Evolutionary conservation across 805 yeast species (phyloP).

Genomic region (Pichia membranifaciens): DNA sequence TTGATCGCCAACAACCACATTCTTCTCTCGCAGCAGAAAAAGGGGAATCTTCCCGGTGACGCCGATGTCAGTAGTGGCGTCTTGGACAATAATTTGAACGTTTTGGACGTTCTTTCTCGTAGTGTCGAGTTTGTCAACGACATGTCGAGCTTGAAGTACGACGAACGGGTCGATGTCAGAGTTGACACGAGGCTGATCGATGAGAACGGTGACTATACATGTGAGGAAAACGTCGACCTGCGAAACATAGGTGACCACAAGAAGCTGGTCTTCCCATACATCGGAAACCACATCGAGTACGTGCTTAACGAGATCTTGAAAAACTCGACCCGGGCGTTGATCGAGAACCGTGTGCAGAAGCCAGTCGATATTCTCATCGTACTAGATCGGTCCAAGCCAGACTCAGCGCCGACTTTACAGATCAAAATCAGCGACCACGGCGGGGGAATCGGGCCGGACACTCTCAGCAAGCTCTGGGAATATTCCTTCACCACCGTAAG

Average conservation of each 20-base stretch:
- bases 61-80: constrained; percentile 45
- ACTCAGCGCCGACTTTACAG: constrained; percentile 39
- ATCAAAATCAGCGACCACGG: constrained; percentile 82
- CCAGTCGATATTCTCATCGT: constrained; percentile 48
- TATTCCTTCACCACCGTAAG: constrained; percentile 77
- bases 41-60: no score
- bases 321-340: constrained; percentile 82
- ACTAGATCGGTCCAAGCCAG: constrained; percentile 27
- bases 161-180: constrained; percentile 56
- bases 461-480: constrained; percentile 66
- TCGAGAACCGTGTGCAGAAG: constrained; percentile 51
- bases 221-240: constrained; percentile 13
- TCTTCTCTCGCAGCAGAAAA: constrained; percentile 33
- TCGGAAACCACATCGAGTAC: constrained; percentile 84
- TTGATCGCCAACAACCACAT: constrained; percentile 82
- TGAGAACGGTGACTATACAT: constrained; percentile 25
- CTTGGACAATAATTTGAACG: constrained; percentile 59
- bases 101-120: constrained; percentile 55
- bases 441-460: constrained; percentile 72
- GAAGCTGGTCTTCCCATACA: constrained; percentile 63
- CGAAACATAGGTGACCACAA: constrained; percentile 9
- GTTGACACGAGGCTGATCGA: constrained; percentile 39
- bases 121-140: constrained; percentile 76
- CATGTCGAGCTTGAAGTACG: constrained; percentile 77
- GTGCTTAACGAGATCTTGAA: constrained; percentile 81